Evolutionary conservation across 768 basidiomycete species (phyloP).

Genomic region (Pleurotus giganteus): DNA sequence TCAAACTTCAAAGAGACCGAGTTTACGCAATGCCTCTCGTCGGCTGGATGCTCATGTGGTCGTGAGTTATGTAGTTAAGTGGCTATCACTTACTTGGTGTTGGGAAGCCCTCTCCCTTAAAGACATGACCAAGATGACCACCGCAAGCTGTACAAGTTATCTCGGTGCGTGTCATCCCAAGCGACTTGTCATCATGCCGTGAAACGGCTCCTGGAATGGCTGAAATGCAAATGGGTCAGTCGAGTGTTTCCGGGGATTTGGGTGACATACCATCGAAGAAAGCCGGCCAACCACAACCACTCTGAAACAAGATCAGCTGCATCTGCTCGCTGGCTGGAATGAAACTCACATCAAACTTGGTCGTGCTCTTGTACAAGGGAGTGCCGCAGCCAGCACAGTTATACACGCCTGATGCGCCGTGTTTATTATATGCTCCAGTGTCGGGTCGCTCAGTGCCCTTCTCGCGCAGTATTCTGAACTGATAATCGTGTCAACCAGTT

Average conservation of each 20-base stretch:
- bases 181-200: conserved; percentile 67
- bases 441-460: conserved; percentile 85
- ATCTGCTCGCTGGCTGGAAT: background rate
- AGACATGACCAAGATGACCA: conserved; percentile 93
- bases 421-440: conserved; percentile 79
- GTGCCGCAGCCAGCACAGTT: conserved; percentile 77
- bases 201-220: conserved; percentile 88
- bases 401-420: conserved; percentile 66
- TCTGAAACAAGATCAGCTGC: conserved; percentile 30
- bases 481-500: background rate
- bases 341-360: conserved; percentile 74
- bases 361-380: conserved; percentile 83
- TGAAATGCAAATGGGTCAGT: no score
- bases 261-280: conserved; percentile 81
- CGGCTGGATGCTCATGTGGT: conserved; percentile 38
- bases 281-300: conserved; percentile 97
- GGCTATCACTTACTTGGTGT: conserved; percentile 63
- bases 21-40: conserved; percentile 90
- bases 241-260: no score
- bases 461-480: conserved; percentile 84
- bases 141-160: conserved; percentile 90
- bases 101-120: conserved; percentile 84
- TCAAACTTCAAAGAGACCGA: conserved; percentile 81
- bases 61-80: background rate
- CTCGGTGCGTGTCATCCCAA: conserved; percentile 74